Evolutionary conservation across 2,329 filamentous ascomycete genomes (phyloP).

Genomic region (Pleomassaria siparia): DNA sequence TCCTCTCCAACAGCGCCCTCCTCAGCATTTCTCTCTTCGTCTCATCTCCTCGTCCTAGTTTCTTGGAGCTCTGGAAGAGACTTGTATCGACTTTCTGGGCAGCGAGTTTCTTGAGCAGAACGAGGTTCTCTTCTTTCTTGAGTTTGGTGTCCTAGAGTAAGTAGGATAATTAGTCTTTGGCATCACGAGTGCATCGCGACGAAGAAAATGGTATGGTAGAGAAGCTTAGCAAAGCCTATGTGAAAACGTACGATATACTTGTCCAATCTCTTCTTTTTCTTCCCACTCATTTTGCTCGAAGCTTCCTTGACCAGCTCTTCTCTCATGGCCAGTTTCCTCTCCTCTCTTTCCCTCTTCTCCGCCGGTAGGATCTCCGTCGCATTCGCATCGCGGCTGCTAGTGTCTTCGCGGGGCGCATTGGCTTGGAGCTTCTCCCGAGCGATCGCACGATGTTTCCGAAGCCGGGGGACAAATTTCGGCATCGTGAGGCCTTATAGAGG

Average conservation of each 20-base stretch:
- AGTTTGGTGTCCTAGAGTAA: constrained; percentile 76
- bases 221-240: not conserved
- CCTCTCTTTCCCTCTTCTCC: constrained; percentile 56
- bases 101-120: constrained; percentile 80
- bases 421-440: constrained; percentile 59
- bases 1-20: constrained; percentile 64
- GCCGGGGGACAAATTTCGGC: constrained; percentile 52
- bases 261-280: constrained; percentile 68
- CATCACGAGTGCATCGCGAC: not conserved
- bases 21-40: constrained; percentile 70
- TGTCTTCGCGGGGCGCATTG: constrained; percentile 25
- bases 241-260: constrained; percentile 62
- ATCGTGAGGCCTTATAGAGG: constrained; percentile 12
- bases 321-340: constrained; percentile 53
- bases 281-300: constrained; percentile 59
- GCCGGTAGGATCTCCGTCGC: constrained; percentile 49
- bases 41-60: constrained; percentile 68
- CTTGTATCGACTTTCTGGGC: constrained; percentile 79
- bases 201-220: not conserved
- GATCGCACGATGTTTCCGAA: constrained; percentile 64
- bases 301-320: constrained; percentile 57
- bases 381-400: constrained; percentile 56
- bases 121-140: constrained; percentile 87
- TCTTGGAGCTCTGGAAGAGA: constrained; percentile 74
- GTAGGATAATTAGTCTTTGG: not conserved